Evolutionary conservation across 257 asterid species (phyloP).

Genomic region (Petunia secreta): DNA sequence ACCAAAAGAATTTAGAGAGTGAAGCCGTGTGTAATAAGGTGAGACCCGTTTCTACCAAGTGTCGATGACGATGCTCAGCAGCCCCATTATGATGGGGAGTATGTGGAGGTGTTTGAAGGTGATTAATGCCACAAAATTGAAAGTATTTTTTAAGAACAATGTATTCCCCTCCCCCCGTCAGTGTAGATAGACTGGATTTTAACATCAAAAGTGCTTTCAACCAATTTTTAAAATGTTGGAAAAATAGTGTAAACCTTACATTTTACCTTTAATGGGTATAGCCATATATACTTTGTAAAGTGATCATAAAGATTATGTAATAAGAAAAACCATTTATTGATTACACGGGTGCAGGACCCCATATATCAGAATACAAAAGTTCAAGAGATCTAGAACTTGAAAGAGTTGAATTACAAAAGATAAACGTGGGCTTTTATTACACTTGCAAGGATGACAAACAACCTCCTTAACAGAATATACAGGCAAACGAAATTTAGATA

Average conservation of each 20-base stretch:
- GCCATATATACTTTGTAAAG: too few species aligned
- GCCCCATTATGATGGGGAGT: conserved; percentile 24
- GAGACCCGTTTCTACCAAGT: neutral
- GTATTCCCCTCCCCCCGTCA: conserved; percentile 28
- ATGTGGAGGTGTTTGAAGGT: conserved; percentile 23
- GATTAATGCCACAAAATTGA: neutral
- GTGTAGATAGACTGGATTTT: neutral
- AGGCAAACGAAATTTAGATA: neutral
- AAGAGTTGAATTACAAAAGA: neutral
- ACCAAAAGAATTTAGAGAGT: conserved; percentile 12
- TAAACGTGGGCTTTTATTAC: conserved; percentile 9
- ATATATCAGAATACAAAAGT: too few species aligned
- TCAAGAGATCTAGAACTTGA: neutral
- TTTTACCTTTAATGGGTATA: conserved; percentile 2
- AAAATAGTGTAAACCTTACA: too few species aligned
- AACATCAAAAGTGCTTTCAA: too few species aligned
- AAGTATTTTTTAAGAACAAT: neutral
- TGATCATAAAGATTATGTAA: conserved; percentile 13
- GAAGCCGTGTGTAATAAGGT: neutral
- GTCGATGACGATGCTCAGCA: conserved; percentile 13
- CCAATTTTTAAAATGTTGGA: too few species aligned
- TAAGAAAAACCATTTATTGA: conserved; percentile 10
- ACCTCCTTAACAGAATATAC: neutral
- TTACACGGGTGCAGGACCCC: neutral
- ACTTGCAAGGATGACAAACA: too few species aligned